These are phyloP conservation scores for Paecilomyces sp. DNA, from an alignment of 2,329 filamentous ascomycete species.

Conservation along the genomic window DNA sequence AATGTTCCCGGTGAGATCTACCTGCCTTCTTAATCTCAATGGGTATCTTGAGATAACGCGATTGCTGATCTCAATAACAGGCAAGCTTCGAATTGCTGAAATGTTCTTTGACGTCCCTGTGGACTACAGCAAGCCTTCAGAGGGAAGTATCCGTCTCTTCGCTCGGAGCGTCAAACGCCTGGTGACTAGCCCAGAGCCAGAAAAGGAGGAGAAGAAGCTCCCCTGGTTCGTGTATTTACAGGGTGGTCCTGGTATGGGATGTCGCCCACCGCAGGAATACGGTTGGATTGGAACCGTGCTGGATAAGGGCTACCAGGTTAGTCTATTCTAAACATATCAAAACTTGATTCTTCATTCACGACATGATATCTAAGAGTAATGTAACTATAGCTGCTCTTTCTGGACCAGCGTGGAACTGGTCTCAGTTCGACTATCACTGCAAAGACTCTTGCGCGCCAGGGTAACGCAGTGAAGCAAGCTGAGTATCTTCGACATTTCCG, in stretches of 20 bases:
- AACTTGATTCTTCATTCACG: no score
- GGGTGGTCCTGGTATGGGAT: conserved; percentile 78
- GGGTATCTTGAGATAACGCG: neutral
- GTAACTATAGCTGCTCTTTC: conserved; percentile 50
- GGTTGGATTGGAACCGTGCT: conserved; percentile 65
- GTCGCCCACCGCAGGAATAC: conserved; percentile 65
- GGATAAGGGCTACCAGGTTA: conserved; percentile 71
- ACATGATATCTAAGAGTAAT: neutral
- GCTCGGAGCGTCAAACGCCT: conserved; percentile 64
- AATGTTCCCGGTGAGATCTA: conserved; percentile 28
- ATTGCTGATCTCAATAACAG: conserved; percentile 35
- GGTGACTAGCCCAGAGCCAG: conserved; percentile 38
- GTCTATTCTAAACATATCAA: conserved; percentile 1
- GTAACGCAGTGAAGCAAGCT: conserved; percentile 61
- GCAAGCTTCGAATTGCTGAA: conserved; percentile 69
- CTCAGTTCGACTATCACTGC: conserved; percentile 74
- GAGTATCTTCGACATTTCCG: conserved; percentile 78
- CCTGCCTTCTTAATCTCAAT: neutral
- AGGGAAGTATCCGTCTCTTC: conserved; percentile 65
- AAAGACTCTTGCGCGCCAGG: conserved; percentile 59
- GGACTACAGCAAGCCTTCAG: conserved; percentile 60
- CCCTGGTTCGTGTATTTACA: conserved; percentile 68
- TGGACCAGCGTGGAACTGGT: conserved; percentile 90
- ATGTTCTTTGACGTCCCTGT: conserved; percentile 81
- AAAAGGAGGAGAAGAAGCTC: conserved; percentile 42